Evolutionary conservation across 2,329 filamentous ascomycete genomes (phyloP).

Genomic region (Simplicillium aogashimaense): DNA sequence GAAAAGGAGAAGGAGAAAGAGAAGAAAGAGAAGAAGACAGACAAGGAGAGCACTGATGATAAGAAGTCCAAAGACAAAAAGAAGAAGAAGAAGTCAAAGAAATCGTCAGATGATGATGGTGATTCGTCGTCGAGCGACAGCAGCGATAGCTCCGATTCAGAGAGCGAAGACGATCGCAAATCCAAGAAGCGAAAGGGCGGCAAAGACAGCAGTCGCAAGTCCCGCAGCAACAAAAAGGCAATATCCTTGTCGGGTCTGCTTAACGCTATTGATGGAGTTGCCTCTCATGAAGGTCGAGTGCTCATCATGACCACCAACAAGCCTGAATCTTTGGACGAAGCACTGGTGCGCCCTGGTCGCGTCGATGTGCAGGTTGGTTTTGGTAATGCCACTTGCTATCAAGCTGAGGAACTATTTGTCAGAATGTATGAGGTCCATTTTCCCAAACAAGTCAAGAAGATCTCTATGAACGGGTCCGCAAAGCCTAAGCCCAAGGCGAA

Average conservation of each 20-base stretch:
- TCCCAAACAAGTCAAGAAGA: conserved; percentile 3
- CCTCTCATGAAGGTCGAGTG: conserved; percentile 67
- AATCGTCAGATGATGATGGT: neutral
- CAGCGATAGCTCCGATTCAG: conserved; percentile 13
- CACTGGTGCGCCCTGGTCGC: conserved; percentile 62
- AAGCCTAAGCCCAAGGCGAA: conserved; percentile 1
- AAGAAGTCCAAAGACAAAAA: conserved; percentile 30
- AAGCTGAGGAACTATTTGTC: conserved; percentile 48
- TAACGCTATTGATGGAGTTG: conserved; percentile 77
- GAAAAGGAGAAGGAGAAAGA: conserved; percentile 11
- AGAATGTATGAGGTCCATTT: conserved; percentile 45
- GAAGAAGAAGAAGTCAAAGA: conserved; percentile 14
- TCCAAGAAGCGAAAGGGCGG: conserved; percentile 8
- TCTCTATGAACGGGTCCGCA: conserved; percentile 5
- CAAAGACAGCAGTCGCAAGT: conserved; percentile 9
- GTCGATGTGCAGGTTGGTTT: conserved; percentile 63
- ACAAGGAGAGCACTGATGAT: conserved; percentile 25
- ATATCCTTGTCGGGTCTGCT: conserved; percentile 72
- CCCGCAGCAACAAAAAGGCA: conserved; percentile 13
- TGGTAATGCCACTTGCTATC: conserved; percentile 41
- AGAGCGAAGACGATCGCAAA: conserved; percentile 9
- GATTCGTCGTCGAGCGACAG: conserved; percentile 10
- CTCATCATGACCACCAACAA: conserved; percentile 78
- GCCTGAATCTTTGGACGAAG: conserved; percentile 62
- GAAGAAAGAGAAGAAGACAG: conserved; percentile 21